Evolutionary conservation across 148 eudicot genomes (phyloP), one percentile per base, ranked within the genome.

Genomic region (Mesembryanthemum crystallinum): DNA sequence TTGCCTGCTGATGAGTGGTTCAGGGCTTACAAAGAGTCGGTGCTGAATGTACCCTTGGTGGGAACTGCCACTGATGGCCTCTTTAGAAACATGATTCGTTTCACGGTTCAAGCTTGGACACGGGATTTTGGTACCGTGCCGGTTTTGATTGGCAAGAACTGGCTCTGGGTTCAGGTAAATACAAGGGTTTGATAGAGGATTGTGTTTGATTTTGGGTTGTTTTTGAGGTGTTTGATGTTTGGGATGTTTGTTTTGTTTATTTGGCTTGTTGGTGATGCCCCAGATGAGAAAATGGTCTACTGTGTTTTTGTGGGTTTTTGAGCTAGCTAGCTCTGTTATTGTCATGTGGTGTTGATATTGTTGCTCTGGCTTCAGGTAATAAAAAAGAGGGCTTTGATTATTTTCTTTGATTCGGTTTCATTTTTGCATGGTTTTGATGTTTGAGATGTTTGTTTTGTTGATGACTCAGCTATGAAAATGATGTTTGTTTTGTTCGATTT

Each of bases 131-230:
- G 51, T 43, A 21, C 54, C 25, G 21, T 67, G 12, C 55, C 71
- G 1, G 10, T 23, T 11, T 27, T 67, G 52, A 25, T 14, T 4
- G 32, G 55, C 28, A 67, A 67, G 3, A 45, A 67, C 71, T 45
- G 32, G 17, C 71, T 67, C 2, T 67, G 71, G 71, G 17, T 67
- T 5, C 71, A 67, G 55, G 71, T 67, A 35, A 35, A 35, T 2
- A 35, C 39, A 35, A 35, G 6, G 7, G 23, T 55, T 55, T 55
- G 15, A 17, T 21, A 13, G 59, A 18, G 14, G 14, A 18, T 55
- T 21, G 0, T 55, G 23, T 55, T 55, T 18, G n/a, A n/a, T n/a
- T n/a, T n/a, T 57, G 23, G 7, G 60, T 0, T 57, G 25, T 21
- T 21, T 0, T 57, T 57, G n/a, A 17, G 1, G 21, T 57, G n/a